These are phyloP conservation scores for Neohortaea acidophila DNA, from an alignment of 495 filamentous ascomycete genomes.

Conservation along the genomic window DNA sequence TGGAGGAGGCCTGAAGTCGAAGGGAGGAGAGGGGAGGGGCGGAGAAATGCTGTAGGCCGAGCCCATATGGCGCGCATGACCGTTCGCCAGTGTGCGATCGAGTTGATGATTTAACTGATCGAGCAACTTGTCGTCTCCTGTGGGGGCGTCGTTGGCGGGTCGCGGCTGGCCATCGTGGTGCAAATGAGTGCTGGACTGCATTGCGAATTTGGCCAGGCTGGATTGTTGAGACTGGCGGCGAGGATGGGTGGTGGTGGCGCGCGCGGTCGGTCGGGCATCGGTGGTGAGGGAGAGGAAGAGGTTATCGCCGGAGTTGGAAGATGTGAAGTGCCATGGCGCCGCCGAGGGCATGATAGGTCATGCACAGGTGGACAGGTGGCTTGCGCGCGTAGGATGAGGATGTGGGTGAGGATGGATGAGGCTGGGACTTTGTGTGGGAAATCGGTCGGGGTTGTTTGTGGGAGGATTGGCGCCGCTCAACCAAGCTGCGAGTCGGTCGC, in stretches of 20 bases:
- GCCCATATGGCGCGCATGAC: not conserved
- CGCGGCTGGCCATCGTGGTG: not conserved
- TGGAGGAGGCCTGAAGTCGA: constrained; percentile 1
- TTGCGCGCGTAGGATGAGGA: too few relatives aligned
- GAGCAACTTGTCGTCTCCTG: constrained; percentile 2
- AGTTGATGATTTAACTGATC: constrained; percentile 13
- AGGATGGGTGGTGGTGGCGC: not conserved
- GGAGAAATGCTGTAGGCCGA: not conserved
- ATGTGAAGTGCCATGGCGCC: too few relatives aligned
- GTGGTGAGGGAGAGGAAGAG: not conserved
- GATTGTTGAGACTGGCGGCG: not conserved
- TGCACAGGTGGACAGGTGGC: too few relatives aligned
- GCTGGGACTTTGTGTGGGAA: too few relatives aligned
- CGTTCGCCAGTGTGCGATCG: constrained; percentile 7
- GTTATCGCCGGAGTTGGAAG: not conserved
- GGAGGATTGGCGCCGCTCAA: too few relatives aligned
- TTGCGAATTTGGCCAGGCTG: not conserved
- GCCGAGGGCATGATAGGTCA: too few relatives aligned
- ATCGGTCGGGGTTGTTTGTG: too few relatives aligned
- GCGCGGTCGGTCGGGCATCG: not conserved
- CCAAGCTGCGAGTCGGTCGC: too few relatives aligned
- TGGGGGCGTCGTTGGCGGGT: not conserved
- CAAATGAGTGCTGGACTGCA: not conserved
- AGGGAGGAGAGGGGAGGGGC: not conserved
- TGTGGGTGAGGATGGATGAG: too few relatives aligned